Conservation (phyloP, 2,329 filamentous ascomycete genomes). For the Dothistroma septosporum region DNA sequence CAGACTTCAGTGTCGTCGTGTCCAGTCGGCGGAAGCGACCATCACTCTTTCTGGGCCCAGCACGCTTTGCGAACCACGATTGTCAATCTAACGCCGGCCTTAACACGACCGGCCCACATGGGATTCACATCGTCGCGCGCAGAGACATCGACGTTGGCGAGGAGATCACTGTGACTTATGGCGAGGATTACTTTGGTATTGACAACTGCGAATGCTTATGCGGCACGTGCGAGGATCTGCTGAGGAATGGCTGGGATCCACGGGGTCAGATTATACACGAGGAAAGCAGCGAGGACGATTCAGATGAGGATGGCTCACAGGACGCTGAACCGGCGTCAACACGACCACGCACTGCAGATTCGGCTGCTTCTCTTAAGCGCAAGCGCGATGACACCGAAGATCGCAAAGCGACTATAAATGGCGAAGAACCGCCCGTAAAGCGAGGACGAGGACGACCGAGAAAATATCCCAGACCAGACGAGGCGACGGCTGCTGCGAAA, state of each 20-base stretch:
- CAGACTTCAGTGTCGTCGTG: slow-evolving; percentile 95
- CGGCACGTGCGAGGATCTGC: slow-evolving; percentile 71
- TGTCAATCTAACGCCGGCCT: slow-evolving; percentile 88
- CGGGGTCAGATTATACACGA: slow-evolving; percentile 30
- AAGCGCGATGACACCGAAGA: slow-evolving; percentile 12
- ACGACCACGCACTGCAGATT: not conserved
- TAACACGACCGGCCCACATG: slow-evolving; percentile 75
- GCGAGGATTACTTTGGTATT: slow-evolving; percentile 91
- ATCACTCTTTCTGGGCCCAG: slow-evolving; percentile 89
- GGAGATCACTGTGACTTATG: slow-evolving; percentile 95
- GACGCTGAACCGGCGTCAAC: slow-evolving; percentile 19
- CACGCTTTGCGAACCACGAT: slow-evolving; percentile 95
- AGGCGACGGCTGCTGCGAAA: not conserved
- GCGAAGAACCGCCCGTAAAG: slow-evolving; percentile 1
- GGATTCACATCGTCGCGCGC: slow-evolving; percentile 84
- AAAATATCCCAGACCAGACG: slow-evolving; percentile 5
- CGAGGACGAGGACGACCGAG: slow-evolving; percentile 6
- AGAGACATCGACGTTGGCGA: slow-evolving; percentile 80
- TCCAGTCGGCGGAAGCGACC: slow-evolving; percentile 87
- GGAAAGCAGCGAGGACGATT: slow-evolving; percentile 34
- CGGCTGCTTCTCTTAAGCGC: slow-evolving; percentile 17
- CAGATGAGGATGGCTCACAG: slow-evolving; percentile 28
- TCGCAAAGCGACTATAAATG: not conserved
- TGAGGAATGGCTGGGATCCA: slow-evolving; percentile 77
- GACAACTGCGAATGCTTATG: slow-evolving; percentile 95